Evolutionary conservation across 352 stramenopile genomes (phyloP).

Genomic region (Phytophthora chlamydospora): DNA sequence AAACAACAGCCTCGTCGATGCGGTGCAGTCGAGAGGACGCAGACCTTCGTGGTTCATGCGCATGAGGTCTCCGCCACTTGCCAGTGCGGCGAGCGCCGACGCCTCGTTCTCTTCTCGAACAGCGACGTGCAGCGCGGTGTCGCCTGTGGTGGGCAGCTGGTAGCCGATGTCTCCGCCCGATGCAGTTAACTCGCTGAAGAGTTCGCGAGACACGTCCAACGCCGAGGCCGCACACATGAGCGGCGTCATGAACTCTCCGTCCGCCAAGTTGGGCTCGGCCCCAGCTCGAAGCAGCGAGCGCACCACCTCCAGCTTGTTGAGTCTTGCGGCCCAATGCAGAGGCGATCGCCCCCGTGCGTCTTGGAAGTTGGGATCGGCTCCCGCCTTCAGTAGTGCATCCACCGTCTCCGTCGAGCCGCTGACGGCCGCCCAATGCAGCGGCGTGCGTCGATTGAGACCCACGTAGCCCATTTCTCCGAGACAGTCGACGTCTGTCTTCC

Average conservation of each 20-base stretch:
- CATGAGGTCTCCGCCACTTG: constrained; percentile 66
- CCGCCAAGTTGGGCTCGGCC: constrained; percentile 43
- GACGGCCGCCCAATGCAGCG: constrained; percentile 74
- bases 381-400: constrained; percentile 53
- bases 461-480: constrained; percentile 75
- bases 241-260: constrained; percentile 57
- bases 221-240: constrained; percentile 32
- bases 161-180: constrained; percentile 68
- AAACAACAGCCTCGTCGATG: constrained; percentile 66
- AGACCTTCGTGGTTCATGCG: constrained; percentile 65
- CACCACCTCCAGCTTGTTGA: constrained; percentile 62
- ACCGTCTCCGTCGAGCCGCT: constrained; percentile 54
- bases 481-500: constrained; percentile 54
- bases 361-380: constrained; percentile 71
- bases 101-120: constrained; percentile 61
- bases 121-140: constrained; percentile 72
- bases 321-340: constrained; percentile 68
- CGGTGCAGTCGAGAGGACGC: constrained; percentile 71
- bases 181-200: constrained; percentile 44
- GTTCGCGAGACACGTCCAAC: constrained; percentile 23
- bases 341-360: constrained; percentile 61
- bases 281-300: constrained; percentile 41
- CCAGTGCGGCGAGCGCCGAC: constrained; percentile 59
- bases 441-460: constrained; percentile 70
- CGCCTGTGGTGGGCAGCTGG: constrained; percentile 48